These are phyloP conservation scores for Suillus variegatus DNA, from an alignment of 768 basidiomycete species.

Conservation along the genomic window DNA sequence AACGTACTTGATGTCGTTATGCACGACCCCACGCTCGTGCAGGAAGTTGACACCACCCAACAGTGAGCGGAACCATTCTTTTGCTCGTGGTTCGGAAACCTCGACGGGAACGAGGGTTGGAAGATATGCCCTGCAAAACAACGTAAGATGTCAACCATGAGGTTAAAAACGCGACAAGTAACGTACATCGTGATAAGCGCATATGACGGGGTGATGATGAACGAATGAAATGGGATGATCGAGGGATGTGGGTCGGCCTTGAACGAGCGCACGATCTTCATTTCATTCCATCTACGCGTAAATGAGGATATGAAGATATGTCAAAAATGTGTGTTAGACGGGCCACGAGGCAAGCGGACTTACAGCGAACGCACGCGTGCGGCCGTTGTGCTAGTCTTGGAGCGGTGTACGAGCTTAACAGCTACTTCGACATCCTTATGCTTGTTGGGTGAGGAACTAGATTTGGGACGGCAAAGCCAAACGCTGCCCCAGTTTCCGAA, in stretches of 20 bases:
- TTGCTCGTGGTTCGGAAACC: conserved; percentile 76
- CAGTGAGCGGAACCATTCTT: conserved; percentile 79
- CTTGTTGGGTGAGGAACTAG: conserved; percentile 38
- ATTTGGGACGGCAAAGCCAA: conserved; percentile 74
- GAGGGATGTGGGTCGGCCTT: conserved; percentile 87
- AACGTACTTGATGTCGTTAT: conserved; percentile 91
- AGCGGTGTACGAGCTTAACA: conserved; percentile 90
- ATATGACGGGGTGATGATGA: conserved; percentile 90
- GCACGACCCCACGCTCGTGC: conserved; percentile 81
- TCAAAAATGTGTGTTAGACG: conserved; percentile 1
- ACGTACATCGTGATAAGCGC: conserved; percentile 92
- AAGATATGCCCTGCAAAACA: conserved; percentile 70
- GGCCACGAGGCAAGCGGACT: conserved; percentile 27
- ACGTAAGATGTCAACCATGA: conserved; percentile 11
- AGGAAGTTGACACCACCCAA: conserved; percentile 84
- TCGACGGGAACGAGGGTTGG: conserved; percentile 88
- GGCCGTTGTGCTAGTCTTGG: conserved; percentile 79
- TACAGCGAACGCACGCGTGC: conserved; percentile 89
- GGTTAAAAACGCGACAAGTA: conserved; percentile 9
- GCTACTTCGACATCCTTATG: conserved; percentile 65
- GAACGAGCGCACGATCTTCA: conserved; percentile 90
- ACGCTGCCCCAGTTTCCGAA: conserved; percentile 94
- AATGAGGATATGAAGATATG: not conserved
- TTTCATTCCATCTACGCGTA: conserved; percentile 86
- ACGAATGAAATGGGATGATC: conserved; percentile 90